Evolutionary conservation across 495 filamentous ascomycete species (phyloP), one percentile per base, ranked within the genome.

Genomic region (Aspergillus wentii): DNA sequence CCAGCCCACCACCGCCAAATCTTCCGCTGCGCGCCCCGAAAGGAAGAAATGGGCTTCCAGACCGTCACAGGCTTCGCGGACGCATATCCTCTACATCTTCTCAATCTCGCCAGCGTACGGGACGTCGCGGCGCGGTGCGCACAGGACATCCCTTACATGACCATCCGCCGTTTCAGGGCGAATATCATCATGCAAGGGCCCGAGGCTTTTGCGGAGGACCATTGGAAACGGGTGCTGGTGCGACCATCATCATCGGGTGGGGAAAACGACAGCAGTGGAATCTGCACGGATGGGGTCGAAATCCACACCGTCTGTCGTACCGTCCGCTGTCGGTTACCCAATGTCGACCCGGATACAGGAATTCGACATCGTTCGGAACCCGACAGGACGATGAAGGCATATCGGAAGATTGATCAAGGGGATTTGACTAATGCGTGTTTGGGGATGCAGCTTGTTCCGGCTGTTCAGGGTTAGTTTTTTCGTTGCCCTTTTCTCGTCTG

Each of bases 1-100:
- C 73, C 78, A 13, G 49, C 52, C 16, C 66, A 78, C 37, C 56
- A 75, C 16, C 72, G 91, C 20, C 61, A 85, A 44, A 85, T 95
- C 11, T 78, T 78, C 50, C 75, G 86, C 54, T 83, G 79, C 54
- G 88, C 88, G 5, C 90, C 90, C 0, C 68, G 57, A n/a, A 74
- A 76, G 48, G 72, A 76, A 18, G 66, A 75, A 8, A 57, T 86
- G 0, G 86, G 86, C 2, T 90, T 86, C 52, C 85, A 92, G 49
- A 76, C 86, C 4, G 72, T 78, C 8, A 80, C 83, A 0, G 86
- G 84, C 41, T 94, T 95, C 52, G 80, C 83, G 38, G 91, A 97
- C 61, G 82, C 88, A 58, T 97, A 92, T 56, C 88, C 91, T 3
- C 63, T 97, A 19, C 86, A 95, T 50, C 57, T 95, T 6, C 59